These are phyloP conservation scores for Flaveria sonorensis DNA, from an alignment of 129 eudicot genomes.

Conservation along the genomic window DNA sequence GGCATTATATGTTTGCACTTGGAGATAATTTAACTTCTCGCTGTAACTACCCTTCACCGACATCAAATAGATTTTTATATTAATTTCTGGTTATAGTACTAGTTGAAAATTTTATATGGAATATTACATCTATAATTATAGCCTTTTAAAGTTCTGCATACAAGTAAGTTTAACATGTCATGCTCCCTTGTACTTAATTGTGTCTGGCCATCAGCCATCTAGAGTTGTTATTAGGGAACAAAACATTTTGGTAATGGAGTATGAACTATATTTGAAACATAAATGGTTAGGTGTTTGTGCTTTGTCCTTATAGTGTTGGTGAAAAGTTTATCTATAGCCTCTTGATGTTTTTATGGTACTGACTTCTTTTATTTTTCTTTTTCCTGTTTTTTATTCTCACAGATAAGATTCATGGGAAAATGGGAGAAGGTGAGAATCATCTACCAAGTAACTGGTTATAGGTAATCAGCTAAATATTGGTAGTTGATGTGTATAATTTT, in stretches of 20 bases:
- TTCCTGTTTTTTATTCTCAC: constrained; percentile 20
- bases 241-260: background rate
- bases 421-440: constrained; percentile 67
- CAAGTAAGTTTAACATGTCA: background rate
- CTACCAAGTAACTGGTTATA: background rate
- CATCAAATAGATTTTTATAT: constrained; percentile 30
- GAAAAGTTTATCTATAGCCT: background rate
- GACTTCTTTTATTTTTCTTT: background rate
- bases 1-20: constrained; percentile 76
- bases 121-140: background rate
- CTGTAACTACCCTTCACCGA: constrained; percentile 68
- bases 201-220: background rate
- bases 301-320: constrained; percentile 4
- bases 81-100: background rate
- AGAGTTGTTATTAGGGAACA: background rate
- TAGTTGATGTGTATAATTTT: background rate
- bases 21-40: constrained; percentile 88
- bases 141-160: background rate
- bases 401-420: constrained; percentile 75
- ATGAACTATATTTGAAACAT: background rate
- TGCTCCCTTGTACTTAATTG: background rate
- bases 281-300: background rate
- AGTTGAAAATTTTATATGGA: background rate
- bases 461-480: background rate
- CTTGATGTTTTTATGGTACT: constrained; percentile 7